Evolutionary conservation across 768 basidiomycete genomes (phyloP).

Genomic region (Boletales sp.): DNA sequence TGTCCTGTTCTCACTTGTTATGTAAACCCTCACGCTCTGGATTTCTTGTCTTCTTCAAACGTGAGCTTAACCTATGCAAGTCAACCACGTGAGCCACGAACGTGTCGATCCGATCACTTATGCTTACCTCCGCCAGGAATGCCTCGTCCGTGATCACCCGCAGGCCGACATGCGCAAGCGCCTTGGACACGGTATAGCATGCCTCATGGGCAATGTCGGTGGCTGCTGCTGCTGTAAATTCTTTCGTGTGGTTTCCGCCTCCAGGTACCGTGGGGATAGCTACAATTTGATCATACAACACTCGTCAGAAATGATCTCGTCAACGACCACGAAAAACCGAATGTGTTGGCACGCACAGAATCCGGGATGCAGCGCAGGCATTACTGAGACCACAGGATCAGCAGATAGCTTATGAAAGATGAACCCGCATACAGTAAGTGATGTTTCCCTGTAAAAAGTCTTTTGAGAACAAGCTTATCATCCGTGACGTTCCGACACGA

Average conservation of each 20-base stretch:
- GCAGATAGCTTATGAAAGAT: neutral
- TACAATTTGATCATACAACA: constrained; percentile 21
- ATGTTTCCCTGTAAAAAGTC: constrained; percentile 43
- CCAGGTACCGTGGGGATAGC: constrained; percentile 71
- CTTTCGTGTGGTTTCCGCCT: constrained; percentile 77
- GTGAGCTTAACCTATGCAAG: too few relatives aligned
- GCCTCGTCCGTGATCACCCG: constrained; percentile 64
- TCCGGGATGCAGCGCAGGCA: constrained; percentile 73
- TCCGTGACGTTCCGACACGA: neutral
- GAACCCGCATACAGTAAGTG: constrained; percentile 54
- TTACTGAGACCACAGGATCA: constrained; percentile 28
- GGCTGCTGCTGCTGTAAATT: constrained; percentile 61
- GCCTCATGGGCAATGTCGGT: constrained; percentile 61
- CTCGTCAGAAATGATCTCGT: neutral
- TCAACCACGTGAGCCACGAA: neutral
- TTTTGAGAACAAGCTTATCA: neutral
- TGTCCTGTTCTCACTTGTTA: too few relatives aligned
- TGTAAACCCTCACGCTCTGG: too few relatives aligned
- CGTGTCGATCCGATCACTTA: neutral
- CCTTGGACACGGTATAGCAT: constrained; percentile 64
- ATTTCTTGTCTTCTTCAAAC: too few relatives aligned
- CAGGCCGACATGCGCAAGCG: constrained; percentile 66
- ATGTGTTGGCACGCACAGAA: constrained; percentile 36
- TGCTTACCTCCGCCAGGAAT: constrained; percentile 54
- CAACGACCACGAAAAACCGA: neutral